phyloP scores from a whole-genome alignment of 352 stramenopile genomes.

The Globisporangium cystogenes region DNA sequence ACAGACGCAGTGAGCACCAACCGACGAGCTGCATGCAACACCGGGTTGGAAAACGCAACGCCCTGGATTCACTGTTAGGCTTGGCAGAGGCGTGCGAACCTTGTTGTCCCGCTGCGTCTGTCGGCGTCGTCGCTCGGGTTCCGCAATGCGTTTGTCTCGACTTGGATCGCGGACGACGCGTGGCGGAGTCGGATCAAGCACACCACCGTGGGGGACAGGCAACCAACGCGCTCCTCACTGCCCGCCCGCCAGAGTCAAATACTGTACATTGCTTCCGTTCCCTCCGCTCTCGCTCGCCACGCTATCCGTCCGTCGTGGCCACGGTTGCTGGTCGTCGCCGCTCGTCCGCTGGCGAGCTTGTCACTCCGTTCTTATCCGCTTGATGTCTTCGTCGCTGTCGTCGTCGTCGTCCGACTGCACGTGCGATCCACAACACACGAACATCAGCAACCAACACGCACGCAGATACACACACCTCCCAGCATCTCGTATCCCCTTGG shows the following conservation, averaged over 20 bases:
- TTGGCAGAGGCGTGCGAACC: no score
- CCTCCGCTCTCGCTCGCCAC: not conserved
- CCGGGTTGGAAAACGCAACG: no score
- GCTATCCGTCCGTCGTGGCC: not conserved
- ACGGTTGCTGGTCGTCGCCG: not conserved
- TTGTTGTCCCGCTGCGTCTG: no score
- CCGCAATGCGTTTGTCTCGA: no score
- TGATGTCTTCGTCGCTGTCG: constrained; percentile 16
- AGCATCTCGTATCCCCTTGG: not conserved
- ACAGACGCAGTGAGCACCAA: no score
- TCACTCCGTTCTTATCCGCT: constrained; percentile 21
- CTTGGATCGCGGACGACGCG: not conserved
- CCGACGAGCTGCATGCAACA: no score
- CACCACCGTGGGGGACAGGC: not conserved
- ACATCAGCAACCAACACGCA: not conserved
- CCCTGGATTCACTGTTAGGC: no score
- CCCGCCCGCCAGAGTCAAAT: constrained; percentile 1
- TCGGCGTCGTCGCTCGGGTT: no score
- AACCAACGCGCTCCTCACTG: not conserved
- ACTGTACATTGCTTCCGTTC: constrained; percentile 1
- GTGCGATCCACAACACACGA: not conserved
- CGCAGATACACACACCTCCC: constrained; percentile 4
- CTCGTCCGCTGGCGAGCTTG: constrained; percentile 1
- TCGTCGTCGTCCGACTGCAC: constrained; percentile 8
- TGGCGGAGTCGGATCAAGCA: not conserved